Evolutionary conservation across 2,329 filamentous ascomycete species (phyloP), one percentile per base, ranked within the genome.

Genomic region (Grosmannia serpens): DNA sequence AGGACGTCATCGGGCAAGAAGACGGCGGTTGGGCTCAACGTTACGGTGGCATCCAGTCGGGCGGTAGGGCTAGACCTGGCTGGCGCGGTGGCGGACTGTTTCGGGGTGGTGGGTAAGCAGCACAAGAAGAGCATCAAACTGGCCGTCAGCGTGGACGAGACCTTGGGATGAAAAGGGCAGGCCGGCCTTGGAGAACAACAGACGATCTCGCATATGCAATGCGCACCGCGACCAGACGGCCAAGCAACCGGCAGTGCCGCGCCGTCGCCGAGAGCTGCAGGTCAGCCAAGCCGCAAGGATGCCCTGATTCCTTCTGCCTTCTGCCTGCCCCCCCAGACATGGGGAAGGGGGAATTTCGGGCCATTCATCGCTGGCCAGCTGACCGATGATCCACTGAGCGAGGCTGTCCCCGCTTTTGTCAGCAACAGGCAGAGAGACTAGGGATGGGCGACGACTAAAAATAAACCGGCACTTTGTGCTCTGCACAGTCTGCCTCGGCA

Each of bases 1-100:
- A 41, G 47, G 17, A 53, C 57, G 15, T 41, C 55, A 4, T 53
- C 46, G 35, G 67, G 68, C 31, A 69, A 68, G 58, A 72, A 71
- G 63, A 67, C 70, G 27, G 68, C 65, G 46, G 68, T 70, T 31
- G 54, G 47, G 29, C 58, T 64, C 13, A 8, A 31, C 13, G 56
- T 62, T 0, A 31, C 44, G 2, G 57, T 63, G 20, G 44, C 55
- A 3, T 13, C 53, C 1, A 41, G 31, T n/a, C 57, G 47, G 3
- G 49, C 58, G 0, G 27, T 27, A 4, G 63, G 62, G 1, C 59
- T 64, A 6, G 53, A 62, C 46, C 7, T 59, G 20, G 56, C 46
- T 38, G 31, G 53, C 26, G 60, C 57, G 15, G 54, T 62, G 13
- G 27, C 41, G 0, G 60, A 46, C 27, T 62, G 63, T 49, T 63